Base-by-base conservation (phyloP, 2,329 filamentous ascomycete species). In the Cephalotrichum gorgonifer region DNA sequence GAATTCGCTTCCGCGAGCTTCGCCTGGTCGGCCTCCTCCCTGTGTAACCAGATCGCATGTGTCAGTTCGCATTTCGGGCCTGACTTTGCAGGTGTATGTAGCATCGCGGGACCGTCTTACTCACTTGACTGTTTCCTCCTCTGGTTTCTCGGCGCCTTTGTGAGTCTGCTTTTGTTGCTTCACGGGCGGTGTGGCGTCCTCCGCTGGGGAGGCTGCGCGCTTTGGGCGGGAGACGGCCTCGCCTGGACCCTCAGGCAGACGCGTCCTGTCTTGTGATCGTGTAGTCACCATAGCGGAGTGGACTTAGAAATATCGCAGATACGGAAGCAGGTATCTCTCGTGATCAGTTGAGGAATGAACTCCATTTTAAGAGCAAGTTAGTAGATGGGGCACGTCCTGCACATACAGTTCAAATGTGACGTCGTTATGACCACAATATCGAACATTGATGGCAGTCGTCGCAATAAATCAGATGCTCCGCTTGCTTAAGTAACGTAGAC, bases 221-320 rank as follows among this genome's bases (percentile, higher is more conserved):
- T 49, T 49, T 8, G 14, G 22, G 22, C 41, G 28, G 23, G 23
- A 27, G 17, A 11, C 22, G 3, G 17, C 15, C 14, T 43, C 22
- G 20, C 22, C 20, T 6, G 25, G 9, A 27, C 20, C 20, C 3
- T 20, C n/a, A 4, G 35, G 35, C 38, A 17, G 22, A 22, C 33
- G 11, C 20, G 7, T 35, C 35, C 26, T 49, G 42, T 44, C 43
- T n/a, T 27, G 17, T 12, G 47, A 49, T 15, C 47, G 47, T 38
- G 47, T 49, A 7, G 39, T 49, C 14, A 49, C 47, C 47, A 49
- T 49, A 11, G 17, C 35, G 22, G 31, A 23, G 6, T 45, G 20
- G 4, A 4, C 11, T 17, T n/a, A n/a, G 27, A n/a, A 45, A n/a
- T 31, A n/a, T 17, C 14, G 27, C 26, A 15, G 12, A 11, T 30